These are phyloP conservation scores for Stagonosporopsis rhizophila DNA, from an alignment of 2,329 filamentous ascomycete genomes.

Conservation along the genomic window DNA sequence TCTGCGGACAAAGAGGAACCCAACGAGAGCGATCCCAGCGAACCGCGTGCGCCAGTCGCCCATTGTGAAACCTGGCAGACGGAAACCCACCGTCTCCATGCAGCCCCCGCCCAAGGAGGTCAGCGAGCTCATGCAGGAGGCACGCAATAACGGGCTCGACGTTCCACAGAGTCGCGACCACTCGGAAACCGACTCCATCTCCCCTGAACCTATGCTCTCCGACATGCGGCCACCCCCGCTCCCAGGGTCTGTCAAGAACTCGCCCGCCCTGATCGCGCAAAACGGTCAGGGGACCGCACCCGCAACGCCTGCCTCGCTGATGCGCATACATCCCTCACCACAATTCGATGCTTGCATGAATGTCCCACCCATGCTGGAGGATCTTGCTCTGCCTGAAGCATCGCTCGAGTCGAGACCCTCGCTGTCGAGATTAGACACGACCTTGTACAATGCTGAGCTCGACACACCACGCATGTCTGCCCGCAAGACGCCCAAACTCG, in stretches of 20 bases:
- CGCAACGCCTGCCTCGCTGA: slow-evolving; percentile 86
- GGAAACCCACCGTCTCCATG: slow-evolving; percentile 55
- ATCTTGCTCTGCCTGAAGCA: slow-evolving; percentile 74
- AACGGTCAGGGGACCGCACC: slow-evolving; percentile 42
- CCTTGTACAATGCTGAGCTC: slow-evolving; percentile 55
- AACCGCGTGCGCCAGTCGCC: slow-evolving; percentile 72
- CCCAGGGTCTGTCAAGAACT: slow-evolving; percentile 69
- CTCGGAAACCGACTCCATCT: slow-evolving; percentile 58
- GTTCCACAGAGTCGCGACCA: slow-evolving; percentile 44
- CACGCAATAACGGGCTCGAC: slow-evolving; percentile 38
- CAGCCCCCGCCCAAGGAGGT: slow-evolving; percentile 56
- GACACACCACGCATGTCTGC: slow-evolving; percentile 69
- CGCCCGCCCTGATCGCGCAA: slow-evolving; percentile 68
- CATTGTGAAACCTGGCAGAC: slow-evolving; percentile 69
- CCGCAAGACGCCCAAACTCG: slow-evolving; percentile 70
- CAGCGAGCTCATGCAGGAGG: slow-evolving; percentile 50
- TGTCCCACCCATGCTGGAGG: slow-evolving; percentile 58
- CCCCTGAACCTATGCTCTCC: slow-evolving; percentile 56
- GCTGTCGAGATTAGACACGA: slow-evolving; percentile 60
- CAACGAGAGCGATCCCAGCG: slow-evolving; percentile 56
- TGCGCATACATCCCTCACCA: slow-evolving; percentile 60
- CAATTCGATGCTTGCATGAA: slow-evolving; percentile 36
- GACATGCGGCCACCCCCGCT: slow-evolving; percentile 69
- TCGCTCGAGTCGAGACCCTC: slow-evolving; percentile 58
- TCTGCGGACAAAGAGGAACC: slow-evolving; percentile 54